A percentile compares a stretch with the other conserved stretches of the same genome.
These are phyloP conservation scores for Acer negundo DNA, from an alignment of 345 rosid genomes.

Conservation along the genomic window DNA sequence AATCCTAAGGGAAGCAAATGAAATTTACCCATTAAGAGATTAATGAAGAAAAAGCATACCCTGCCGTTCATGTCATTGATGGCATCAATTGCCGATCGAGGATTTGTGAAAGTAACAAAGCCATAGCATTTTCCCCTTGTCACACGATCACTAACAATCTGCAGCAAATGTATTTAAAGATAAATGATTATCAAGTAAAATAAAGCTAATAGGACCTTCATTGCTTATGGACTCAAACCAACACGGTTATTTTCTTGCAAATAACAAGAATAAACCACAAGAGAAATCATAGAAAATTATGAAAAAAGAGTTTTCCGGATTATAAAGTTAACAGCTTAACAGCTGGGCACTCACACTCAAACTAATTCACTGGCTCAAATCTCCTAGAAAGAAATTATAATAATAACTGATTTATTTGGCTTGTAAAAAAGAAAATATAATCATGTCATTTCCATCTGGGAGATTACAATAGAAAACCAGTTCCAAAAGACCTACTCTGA, in stretches of 20 bases:
- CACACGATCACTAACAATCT: slow-evolving; percentile 73
- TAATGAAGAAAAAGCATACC: slow-evolving; percentile 46
- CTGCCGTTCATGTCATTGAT: slow-evolving; percentile 85
- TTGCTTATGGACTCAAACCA: not conserved
- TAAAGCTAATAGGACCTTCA: not conserved
- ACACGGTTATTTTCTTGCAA: not conserved
- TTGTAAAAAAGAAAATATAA: not conserved
- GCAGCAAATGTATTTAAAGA: slow-evolving; percentile 12
- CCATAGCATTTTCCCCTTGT: slow-evolving; percentile 84
- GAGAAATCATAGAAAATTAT: not conserved
- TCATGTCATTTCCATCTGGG: not conserved
- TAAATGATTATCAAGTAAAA: not conserved
- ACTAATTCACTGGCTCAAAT: not conserved
- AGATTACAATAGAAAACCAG: not conserved
- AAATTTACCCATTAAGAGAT: not conserved
- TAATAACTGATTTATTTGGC: not conserved
- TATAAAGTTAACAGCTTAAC: not conserved
- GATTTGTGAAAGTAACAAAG: slow-evolving; percentile 79
- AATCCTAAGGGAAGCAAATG: not conserved
- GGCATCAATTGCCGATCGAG: slow-evolving; percentile 78
- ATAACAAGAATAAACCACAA: not conserved
- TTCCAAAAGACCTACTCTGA: not conserved
- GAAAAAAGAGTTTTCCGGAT: too few relatives aligned
- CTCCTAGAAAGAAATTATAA: not conserved
- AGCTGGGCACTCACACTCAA: not conserved